phyloP scores from a whole-genome alignment of 1,284 basidiomycete genomes.

The Heterobasidion irregulare region DNA sequence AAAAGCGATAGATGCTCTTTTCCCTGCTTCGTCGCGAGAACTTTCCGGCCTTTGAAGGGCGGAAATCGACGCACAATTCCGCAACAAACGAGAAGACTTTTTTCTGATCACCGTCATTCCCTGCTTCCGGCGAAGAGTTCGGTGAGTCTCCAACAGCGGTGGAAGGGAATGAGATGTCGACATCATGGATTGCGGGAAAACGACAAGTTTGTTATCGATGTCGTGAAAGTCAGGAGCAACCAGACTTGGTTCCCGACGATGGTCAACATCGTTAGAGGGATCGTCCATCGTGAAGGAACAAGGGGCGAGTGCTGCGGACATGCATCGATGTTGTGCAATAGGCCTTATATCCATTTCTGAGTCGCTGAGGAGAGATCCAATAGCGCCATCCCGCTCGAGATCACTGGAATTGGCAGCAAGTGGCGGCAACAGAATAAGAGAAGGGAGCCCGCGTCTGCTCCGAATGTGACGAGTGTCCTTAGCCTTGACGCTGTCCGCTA shows the following conservation, averaged over 20 bases:
- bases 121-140: conserved; percentile 31
- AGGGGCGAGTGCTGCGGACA: too few relatives aligned
- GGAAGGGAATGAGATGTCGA: conserved; percentile 12
- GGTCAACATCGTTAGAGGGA: too few relatives aligned
- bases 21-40: not conserved
- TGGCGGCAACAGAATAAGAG: not conserved
- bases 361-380: not conserved
- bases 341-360: too few relatives aligned
- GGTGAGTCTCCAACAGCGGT: conserved; percentile 13
- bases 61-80: conserved; percentile 22
- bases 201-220: not conserved
- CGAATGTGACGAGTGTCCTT: not conserved
- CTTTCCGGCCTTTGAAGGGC: conserved; percentile 8
- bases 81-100: conserved; percentile 31
- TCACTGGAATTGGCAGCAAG: not conserved
- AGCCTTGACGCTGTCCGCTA: conserved; percentile 12
- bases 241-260: not conserved
- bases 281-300: too few relatives aligned
- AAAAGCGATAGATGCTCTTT: not conserved
- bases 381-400: not conserved
- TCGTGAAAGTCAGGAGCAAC: not conserved
- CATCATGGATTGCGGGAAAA: not conserved
- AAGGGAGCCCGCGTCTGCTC: not conserved
- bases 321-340: too few relatives aligned
- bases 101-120: conserved; percentile 25